Base-by-base conservation (phyloP, 768 basidiomycete species). In the Macrolepiota dolichaula region DNA sequence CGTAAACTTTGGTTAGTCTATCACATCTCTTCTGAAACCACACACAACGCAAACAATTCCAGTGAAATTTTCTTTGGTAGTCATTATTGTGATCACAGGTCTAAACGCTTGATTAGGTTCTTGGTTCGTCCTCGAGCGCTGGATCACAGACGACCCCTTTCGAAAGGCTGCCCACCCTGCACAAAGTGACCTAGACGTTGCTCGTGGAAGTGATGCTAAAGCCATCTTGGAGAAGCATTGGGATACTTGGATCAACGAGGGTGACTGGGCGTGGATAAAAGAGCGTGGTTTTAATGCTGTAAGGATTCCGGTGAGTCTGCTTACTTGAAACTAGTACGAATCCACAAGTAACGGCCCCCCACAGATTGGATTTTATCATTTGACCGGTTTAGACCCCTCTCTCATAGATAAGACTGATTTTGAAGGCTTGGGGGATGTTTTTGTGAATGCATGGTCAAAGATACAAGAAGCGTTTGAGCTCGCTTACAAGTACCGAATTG, bases 61-160 rank as follows among this genome's bases (percentile, higher is more conserved):
- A n/a, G 27, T 35, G 19, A 38, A 38, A 0, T 5, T 5, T 10
- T 25, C 35, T 37, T 17, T 17, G 37, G 9, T 29, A 13, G 12
- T 25, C 4, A 47, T 35, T 36, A 4, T 53, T 15, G 13, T 35
- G 13, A 44, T 52, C 27, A 12, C 51, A 44, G 10, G 4, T 27
- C 50, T 53, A 36, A 56, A 40, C 54, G 59, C 29, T 55, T 24
- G 19, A 62, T 27, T 62, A 91, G 88, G 89, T 0, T 86, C 83
- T 6, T 91, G 88, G 89, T 92, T 93, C 63, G 85, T 89, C 2
- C 80, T 91, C 17, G 91, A 93, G 71, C 75, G 82, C 36, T 93
- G 91, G 91, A 90, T 93, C 40, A 69, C 83, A 13, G 81, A 84
- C 1, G 51, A 70, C 0, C 88, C 88, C 0, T 93, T 86, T 66